Base-by-base conservation (phyloP, 169 alveolate genomes). In the Perkinsus chesapeaki region DNA sequence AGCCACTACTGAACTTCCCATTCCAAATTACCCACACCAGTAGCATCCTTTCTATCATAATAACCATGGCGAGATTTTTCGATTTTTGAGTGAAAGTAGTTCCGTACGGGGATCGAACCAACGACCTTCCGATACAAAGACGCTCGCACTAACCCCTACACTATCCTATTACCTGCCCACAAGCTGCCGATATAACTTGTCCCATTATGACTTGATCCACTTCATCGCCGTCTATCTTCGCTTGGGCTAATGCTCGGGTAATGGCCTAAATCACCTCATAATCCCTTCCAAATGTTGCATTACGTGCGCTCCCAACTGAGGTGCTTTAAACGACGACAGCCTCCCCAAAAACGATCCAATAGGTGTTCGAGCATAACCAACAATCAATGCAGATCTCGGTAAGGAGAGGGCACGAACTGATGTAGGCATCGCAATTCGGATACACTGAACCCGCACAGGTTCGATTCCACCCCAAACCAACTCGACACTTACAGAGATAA, bases 121-220 rank as follows among this genome's bases (percentile, higher is more conserved):
- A 47, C 20, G n/a, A 31, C 72, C 16, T 23, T n/a, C 92, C 48
- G 47, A 7, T 7, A 10, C 23, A 10, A 20, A 20, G 91, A 20
- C 39, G 72, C 23, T 48, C n/a, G 20, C 12, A 91, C 34, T 91
- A 38, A 39, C 34, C 48, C n/a, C n/a, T n/a, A n/a, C n/a, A 91
- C 94, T 94, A 92, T 38, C 60, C n/a, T 0, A 73, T 92, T 39
- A 94, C 96, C 91, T 95, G 96, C 0, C 96, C 96, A 37, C 92
- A 39, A 0, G 96, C 97, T 39, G 96, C 95, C 36, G 48, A 39
- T n/a, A 95, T 73, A 39, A 94, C 96, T 48, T 94, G 95, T 47
- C 97, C 97, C 94, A 96, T 91, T 34, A 95, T 91, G 31, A 95
- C 95, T 31, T 95, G 96, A 73, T 94, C 95, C 48, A 95, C 93